Evolutionary conservation across 148 eudicot species (phyloP), one percentile per base, ranked within the genome.

Genomic region (Cornus florida): DNA sequence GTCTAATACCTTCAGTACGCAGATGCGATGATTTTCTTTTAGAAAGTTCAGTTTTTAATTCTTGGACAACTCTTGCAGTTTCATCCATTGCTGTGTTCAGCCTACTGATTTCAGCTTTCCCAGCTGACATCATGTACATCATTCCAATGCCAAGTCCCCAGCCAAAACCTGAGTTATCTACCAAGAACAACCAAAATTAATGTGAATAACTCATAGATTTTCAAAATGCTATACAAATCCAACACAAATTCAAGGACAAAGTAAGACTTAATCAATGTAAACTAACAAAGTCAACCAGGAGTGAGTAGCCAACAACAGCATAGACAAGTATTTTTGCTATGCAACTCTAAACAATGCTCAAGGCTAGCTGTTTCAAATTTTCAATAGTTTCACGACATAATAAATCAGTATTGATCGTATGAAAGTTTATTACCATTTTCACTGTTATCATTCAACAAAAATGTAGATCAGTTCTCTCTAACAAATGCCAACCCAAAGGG

Each of bases 121-220:
- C 91, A 80, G 93, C 80, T 71, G 97, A 91, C 93, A 93, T 88
- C 94, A 91, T 93, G 83, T 81, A 93, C 86, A 87, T 86, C 35
- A 93, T 83, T 70, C 97, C 94, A 79, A 91, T 80, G 48, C 94
- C 89, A 72, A 91, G 83, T 74, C 93, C 93, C 83, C 84, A 88
- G 74, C 85, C 84, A 79, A 87, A 86, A 53, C 78, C 72, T 53
- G 94, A 80, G 62, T 82, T 78, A 22, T 80, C 97, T 93, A 84
- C 16, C 75, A 76, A 60, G 53, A 12, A 20, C 12, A 64, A 35
- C 7, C 71, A 14, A 62, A 64, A 78, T 65, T 48, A 79, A 56
- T 4, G 43, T 2, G 48, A 9, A 28, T 20, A 69, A 46, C 14
- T 62, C 20, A 28, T 35, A 23, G n/a, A 6, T 17, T n/a, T 12